These are phyloP conservation scores for Myxozyma vanderwaltii DNA, from an alignment of 805 yeast genomes.

Conservation along the genomic window DNA sequence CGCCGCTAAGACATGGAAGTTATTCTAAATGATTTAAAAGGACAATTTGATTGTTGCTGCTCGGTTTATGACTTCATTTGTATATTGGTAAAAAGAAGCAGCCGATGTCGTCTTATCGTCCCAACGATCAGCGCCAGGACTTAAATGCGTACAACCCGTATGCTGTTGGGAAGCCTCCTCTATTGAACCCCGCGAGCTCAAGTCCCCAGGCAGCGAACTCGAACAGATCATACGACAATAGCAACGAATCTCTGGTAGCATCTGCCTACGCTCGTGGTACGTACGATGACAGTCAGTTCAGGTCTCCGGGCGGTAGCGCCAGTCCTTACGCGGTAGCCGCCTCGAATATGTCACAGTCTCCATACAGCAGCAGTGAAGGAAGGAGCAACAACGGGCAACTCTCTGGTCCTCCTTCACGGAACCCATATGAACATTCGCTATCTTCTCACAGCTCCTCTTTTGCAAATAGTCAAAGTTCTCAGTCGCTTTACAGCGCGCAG, in stretches of 20 bases:
- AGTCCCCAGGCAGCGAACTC: not conserved
- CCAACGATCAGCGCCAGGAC: not conserved
- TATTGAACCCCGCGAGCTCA: not conserved
- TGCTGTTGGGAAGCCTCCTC: not conserved
- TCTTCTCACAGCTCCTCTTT: not conserved
- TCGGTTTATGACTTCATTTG: too few relatives aligned
- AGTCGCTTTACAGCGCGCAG: not conserved
- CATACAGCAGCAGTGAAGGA: not conserved
- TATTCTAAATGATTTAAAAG: too few relatives aligned
- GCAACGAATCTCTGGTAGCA: not conserved
- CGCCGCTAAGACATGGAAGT: too few relatives aligned
- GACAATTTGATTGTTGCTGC: too few relatives aligned
- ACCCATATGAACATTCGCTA: not conserved
- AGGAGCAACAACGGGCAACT: not conserved
- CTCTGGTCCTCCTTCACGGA: not conserved
- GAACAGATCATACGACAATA: not conserved
- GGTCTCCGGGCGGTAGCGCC: not conserved
- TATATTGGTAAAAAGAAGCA: not conserved
- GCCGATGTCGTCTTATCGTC: not conserved
- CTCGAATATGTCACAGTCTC: not conserved
- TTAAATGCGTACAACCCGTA: not conserved
- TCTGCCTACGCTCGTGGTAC: not conserved
- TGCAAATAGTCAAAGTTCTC: not conserved
- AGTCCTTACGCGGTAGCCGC: slow-evolving; percentile 1
- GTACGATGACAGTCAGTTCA: not conserved